A percentile compares a stretch with the other conserved stretches of the same genome.
Evolutionary conservation across 1,284 basidiomycete genomes (phyloP).

Genomic region (Ceraceosorus guamensis): DNA sequence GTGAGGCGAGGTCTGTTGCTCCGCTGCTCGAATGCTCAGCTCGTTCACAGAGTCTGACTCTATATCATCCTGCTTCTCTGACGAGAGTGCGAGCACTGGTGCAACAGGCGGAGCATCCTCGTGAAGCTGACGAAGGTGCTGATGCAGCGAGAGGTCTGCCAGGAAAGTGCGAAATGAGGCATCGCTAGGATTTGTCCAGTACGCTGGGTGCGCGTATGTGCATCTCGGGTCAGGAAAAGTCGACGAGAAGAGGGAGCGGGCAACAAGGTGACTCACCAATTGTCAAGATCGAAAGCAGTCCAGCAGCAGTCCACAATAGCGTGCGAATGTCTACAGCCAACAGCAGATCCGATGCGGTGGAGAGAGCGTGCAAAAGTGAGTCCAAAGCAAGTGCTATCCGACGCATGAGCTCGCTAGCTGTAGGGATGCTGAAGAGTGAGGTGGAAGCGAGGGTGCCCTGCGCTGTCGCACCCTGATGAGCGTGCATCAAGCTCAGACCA

Average conservation of each 20-base stretch:
- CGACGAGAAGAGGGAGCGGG: neutral
- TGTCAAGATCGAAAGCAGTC: neutral
- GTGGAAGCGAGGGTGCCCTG: neutral
- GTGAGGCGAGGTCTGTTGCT: constrained; percentile 39
- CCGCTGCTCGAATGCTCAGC: neutral
- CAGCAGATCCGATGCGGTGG: neutral
- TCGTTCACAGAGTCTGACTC: neutral
- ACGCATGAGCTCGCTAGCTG: too few species aligned
- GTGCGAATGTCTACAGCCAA: neutral
- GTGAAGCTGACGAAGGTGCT: constrained; percentile 73
- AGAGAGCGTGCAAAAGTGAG: neutral
- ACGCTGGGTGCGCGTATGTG: constrained; percentile 56
- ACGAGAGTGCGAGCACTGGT: neutral
- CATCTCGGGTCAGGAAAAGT: constrained; percentile 16
- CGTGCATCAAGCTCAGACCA: constrained; percentile 9
- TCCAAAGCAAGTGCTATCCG: neutral
- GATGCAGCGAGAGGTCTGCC: constrained; percentile 88
- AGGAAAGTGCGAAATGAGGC: constrained; percentile 85
- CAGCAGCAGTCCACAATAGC: neutral
- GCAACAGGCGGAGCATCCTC: constrained; percentile 7
- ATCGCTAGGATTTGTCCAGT: constrained; percentile 86
- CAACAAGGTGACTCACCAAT: constrained; percentile 3
- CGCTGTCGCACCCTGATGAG: neutral
- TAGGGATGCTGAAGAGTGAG: neutral
- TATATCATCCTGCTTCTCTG: neutral